Percentiles rank a stretch among this genome's conserved stretches.
These are phyloP conservation scores for Crithidia expoeki DNA, from an alignment of 208 protist genomes.

Conservation along the genomic window DNA sequence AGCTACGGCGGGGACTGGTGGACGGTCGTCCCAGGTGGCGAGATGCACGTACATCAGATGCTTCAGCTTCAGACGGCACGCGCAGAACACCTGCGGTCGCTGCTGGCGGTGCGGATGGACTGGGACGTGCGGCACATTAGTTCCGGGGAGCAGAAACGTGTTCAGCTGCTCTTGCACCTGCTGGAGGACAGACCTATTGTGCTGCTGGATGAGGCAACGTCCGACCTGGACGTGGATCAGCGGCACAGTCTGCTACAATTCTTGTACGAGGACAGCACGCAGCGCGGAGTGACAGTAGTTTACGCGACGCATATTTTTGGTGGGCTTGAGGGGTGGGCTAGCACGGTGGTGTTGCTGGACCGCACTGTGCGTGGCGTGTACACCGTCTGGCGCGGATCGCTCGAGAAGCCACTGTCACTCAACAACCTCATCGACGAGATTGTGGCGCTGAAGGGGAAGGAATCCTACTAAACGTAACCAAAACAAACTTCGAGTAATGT, in stretches of 20 bases:
- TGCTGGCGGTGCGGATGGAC: slow-evolving; percentile 77
- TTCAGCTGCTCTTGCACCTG: slow-evolving; percentile 84
- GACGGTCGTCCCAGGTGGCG: slow-evolving; percentile 56
- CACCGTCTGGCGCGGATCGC: slow-evolving; percentile 36
- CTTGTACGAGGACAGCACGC: slow-evolving; percentile 79
- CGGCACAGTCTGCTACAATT: slow-evolving; percentile 84
- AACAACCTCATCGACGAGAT: slow-evolving; percentile 42
- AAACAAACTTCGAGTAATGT: too few relatives aligned
- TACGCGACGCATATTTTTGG: slow-evolving; percentile 95
- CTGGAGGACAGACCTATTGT: slow-evolving; percentile 70
- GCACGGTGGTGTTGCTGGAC: slow-evolving; percentile 70
- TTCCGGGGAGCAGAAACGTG: slow-evolving; percentile 84
- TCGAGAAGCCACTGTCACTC: slow-evolving; percentile 28
- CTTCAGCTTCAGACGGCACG: slow-evolving; percentile 56
- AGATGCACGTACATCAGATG: slow-evolving; percentile 78
- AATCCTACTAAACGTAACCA: slow-evolving; percentile 35
- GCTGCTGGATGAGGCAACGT: slow-evolving; percentile 91
- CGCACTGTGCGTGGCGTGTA: slow-evolving; percentile 51
- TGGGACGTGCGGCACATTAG: slow-evolving; percentile 90
- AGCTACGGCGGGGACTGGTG: slow-evolving; percentile 84
- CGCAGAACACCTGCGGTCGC: slow-evolving; percentile 41
- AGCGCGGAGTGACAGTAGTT: slow-evolving; percentile 81
- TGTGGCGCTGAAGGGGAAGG: slow-evolving; percentile 47
- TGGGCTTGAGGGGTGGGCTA: slow-evolving; percentile 86
- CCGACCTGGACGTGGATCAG: slow-evolving; percentile 91